phyloP scores from a whole-genome alignment of 2,329 filamentous ascomycete genomes.

The Penicillium palitans region DNA sequence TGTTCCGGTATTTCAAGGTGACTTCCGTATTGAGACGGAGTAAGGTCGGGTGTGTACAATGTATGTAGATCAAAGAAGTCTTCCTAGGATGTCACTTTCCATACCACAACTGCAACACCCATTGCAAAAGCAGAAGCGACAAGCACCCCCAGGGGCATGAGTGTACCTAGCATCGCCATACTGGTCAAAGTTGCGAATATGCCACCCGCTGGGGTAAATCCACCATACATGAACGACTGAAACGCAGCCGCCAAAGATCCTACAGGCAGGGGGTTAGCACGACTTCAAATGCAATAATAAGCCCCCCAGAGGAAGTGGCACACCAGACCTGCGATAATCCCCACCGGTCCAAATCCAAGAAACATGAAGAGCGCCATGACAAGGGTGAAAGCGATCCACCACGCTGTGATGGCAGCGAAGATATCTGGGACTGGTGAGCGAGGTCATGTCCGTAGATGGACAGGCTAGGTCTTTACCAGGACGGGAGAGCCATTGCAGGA shows the following conservation, averaged over 20 bases:
- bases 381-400: neutral
- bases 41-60: neutral
- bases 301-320: neutral
- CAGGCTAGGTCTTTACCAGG: neutral
- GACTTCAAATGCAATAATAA: neutral
- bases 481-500: neutral
- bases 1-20: neutral
- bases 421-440: neutral
- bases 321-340: neutral
- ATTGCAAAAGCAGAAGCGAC: neutral
- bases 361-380: neutral
- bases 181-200: neutral
- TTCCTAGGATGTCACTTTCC: too few species aligned
- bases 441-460: neutral
- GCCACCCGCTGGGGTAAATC: neutral
- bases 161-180: neutral
- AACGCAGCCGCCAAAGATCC: neutral
- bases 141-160: neutral
- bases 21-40: neutral
- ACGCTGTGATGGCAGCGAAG: neutral
- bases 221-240: neutral
- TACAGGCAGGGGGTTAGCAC: neutral
- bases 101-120: too few species aligned
- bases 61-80: too few species aligned
- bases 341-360: neutral